These are phyloP conservation scores for Apiotrichum domesticum DNA, from an alignment of 1,284 basidiomycete genomes.

Conservation along the genomic window DNA sequence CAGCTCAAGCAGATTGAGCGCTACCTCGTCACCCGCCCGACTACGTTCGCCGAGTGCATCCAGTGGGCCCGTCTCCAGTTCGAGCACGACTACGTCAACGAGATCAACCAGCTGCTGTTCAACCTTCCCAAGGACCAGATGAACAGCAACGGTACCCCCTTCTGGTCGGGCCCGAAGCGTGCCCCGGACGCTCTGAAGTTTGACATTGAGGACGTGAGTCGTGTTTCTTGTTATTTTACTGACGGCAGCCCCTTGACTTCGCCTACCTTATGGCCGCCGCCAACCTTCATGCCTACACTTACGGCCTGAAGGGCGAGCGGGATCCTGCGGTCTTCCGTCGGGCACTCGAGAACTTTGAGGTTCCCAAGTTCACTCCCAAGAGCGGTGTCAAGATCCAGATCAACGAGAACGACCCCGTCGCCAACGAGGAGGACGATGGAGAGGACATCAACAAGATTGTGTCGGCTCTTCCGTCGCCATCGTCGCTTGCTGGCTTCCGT, in stretches of 20 bases:
- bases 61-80: conserved; percentile 95
- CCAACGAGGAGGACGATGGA: conserved; percentile 53
- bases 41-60: conserved; percentile 96
- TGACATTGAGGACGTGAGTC: conserved; percentile 72
- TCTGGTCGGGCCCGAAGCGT: conserved; percentile 97
- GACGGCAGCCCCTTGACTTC: conserved; percentile 69
- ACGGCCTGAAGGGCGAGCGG: conserved; percentile 85
- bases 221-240: conserved; percentile 3
- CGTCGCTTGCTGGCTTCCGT: conserved; percentile 88
- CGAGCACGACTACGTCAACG: conserved; percentile 89
- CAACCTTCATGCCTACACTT: conserved; percentile 97
- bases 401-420: conserved; percentile 81
- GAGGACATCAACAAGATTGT: conserved; percentile 58
- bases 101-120: conserved; percentile 87
- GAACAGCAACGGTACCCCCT: conserved; percentile 85
- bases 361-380: conserved; percentile 90
- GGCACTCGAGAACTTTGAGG: conserved; percentile 72
- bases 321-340: conserved; percentile 77
- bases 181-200: conserved; percentile 91
- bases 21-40: conserved; percentile 85
- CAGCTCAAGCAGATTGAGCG: conserved; percentile 86
- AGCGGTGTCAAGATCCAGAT: conserved; percentile 92
- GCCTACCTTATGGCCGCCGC: conserved; percentile 88
- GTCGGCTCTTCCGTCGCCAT: conserved; percentile 72
- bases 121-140: conserved; percentile 90